A percentile compares a stretch with the other conserved stretches of the same genome.
Evolutionary conservation across 495 filamentous ascomycete genomes (phyloP).

Genomic region (Lichina pygmaea): DNA sequence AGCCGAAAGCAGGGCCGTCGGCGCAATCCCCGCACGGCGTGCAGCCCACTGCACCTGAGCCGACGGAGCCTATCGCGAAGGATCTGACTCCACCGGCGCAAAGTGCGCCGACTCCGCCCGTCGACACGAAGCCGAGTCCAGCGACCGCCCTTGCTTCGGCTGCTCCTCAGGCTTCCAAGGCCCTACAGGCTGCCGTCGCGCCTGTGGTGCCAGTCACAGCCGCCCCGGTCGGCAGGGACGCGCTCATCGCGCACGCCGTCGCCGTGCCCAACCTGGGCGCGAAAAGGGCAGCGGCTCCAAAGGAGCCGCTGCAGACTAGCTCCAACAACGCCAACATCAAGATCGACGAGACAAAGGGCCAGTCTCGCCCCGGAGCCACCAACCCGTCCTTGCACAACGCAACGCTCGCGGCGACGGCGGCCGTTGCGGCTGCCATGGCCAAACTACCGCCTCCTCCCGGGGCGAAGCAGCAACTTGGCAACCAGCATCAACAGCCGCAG

Average conservation of each 20-base stretch:
- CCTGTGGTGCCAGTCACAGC: slow-evolving; percentile 23
- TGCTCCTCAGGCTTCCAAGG: not conserved
- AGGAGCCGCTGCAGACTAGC: not conserved
- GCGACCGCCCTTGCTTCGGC: slow-evolving; percentile 13
- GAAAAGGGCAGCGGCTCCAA: not conserved
- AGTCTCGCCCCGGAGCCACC: slow-evolving; percentile 4
- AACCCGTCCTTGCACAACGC: slow-evolving; percentile 30
- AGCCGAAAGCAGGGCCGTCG: too few species aligned
- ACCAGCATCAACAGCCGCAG: slow-evolving; percentile 5
- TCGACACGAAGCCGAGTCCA: slow-evolving; percentile 15
- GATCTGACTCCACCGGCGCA: not conserved
- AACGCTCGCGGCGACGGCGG: slow-evolving; percentile 57
- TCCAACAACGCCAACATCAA: not conserved
- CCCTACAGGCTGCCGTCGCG: slow-evolving; percentile 6
- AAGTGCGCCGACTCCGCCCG: slow-evolving; percentile 10
- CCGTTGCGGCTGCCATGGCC: slow-evolving; percentile 76
- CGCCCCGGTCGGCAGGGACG: slow-evolving; percentile 1
- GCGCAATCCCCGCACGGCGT: not conserved
- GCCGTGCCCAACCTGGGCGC: not conserved
- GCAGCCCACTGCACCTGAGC: not conserved
- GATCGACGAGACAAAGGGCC: not conserved
- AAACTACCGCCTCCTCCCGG: slow-evolving; percentile 32
- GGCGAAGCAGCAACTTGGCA: slow-evolving; percentile 16
- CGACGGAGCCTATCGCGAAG: not conserved
- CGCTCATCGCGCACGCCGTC: slow-evolving; percentile 3